Base-by-base conservation (phyloP, 2,329 filamentous ascomycete species). In the Colletotrichum sp. region DNA sequence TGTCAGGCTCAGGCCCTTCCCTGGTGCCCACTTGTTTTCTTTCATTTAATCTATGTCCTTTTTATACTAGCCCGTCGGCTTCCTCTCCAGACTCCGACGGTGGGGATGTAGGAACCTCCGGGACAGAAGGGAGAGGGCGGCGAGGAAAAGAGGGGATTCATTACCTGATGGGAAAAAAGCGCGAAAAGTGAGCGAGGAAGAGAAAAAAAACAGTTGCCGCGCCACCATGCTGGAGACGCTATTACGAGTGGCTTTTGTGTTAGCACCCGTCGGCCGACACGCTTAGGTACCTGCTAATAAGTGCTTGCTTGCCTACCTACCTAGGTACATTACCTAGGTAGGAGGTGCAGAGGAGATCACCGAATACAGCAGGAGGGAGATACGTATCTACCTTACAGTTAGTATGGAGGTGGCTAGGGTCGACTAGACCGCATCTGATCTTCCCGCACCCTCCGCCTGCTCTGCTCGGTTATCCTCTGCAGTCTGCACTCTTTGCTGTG, bases 231-330 rank as follows among this genome's bases (percentile, higher is more conserved):
- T 59, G 68, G 60, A 61, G 63, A 72, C 69, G 63, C 72, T 72
- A 75, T 64, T 75, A 72, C 72, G 69, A 68, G 61, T 72, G 63
- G 72, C 72, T 68, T 61, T 72, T 19, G 25, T 72, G 27, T 27
- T 75, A 72, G 68, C 63, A 75, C 69, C 72, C 68, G 52, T 72
- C 72, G 68, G 68, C 36, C 32, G 61, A 60, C 39, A 61, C 72
- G 44, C 72, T 67, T 67, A 16, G n/a, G 57, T 60, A 60, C 48
- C 30, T 22, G 15, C 39, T 44, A 44, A 44, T n/a, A 19, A 27
- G 30, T 63, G 28, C 27, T 44, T 25, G 8, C 25, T 48, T 44
- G 32, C 12, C 32, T 32, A 13, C n/a, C n/a, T n/a, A n/a, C n/a
- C n/a, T n/a, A n/a, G n/a, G n/a, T 34, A 34, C 32, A 25, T 48